Evolutionary conservation across 257 asterid species (phyloP).

Genomic region (Nicotiana paniculata): DNA sequence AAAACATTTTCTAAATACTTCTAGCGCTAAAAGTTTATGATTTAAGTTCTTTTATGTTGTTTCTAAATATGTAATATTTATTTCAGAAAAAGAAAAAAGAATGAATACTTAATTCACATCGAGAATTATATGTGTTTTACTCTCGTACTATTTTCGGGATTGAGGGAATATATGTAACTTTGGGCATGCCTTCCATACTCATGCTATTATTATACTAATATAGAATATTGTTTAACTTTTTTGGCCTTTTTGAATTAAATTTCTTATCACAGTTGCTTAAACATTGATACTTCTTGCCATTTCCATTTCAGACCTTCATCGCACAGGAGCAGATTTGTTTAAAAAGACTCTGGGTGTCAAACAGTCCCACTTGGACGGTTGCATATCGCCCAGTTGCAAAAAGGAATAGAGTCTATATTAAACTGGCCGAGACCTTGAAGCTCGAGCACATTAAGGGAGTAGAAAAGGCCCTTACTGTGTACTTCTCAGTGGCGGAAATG

Average conservation of each 20-base stretch:
- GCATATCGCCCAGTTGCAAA: conserved; percentile 51
- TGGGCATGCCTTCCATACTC: background rate
- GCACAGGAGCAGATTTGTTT: conserved; percentile 92
- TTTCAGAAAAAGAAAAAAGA: too few species aligned
- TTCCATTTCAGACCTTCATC: conserved; percentile 60
- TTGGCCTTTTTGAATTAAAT: background rate
- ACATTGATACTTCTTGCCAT: background rate
- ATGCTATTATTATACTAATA: background rate
- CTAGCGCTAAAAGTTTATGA: background rate
- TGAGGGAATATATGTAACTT: background rate
- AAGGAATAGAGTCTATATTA: conserved; percentile 54
- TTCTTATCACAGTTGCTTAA: background rate
- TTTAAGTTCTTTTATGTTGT: background rate
- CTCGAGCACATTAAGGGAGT: conserved; percentile 48
- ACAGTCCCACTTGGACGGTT: conserved; percentile 53
- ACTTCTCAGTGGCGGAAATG: conserved; percentile 53
- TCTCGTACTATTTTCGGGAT: too few species aligned
- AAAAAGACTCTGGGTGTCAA: conserved; percentile 69
- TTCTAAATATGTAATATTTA: background rate
- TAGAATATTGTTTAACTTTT: background rate
- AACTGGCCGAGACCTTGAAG: conserved; percentile 47
- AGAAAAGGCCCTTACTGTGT: conserved; percentile 53
- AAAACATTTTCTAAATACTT: background rate
- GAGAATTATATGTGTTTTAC: background rate
- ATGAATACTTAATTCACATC: background rate